phyloP scores from a whole-genome alignment of 2,329 filamentous ascomycete species.

The Neurospora sp. region DNA sequence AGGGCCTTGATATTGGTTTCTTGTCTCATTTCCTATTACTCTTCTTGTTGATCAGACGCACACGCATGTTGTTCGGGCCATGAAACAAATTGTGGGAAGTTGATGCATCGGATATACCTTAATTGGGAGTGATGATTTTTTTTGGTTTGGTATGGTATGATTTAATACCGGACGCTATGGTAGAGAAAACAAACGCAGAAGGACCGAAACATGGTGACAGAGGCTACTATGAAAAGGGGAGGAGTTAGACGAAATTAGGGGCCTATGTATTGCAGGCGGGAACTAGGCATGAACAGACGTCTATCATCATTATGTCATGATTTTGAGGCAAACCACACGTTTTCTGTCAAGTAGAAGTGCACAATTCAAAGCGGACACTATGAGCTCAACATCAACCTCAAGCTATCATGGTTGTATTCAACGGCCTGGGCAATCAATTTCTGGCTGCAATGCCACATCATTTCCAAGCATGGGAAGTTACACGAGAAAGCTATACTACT shows the following conservation, averaged over 20 bases:
- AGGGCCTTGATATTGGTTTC: neutral
- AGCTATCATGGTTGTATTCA: neutral
- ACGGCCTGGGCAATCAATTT: neutral
- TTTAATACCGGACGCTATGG: neutral
- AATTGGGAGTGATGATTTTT: neutral
- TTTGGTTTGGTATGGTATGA: neutral
- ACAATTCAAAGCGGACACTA: neutral
- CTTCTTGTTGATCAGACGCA: too few species aligned
- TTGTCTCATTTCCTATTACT: neutral
- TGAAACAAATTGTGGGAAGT: neutral
- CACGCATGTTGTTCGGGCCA: neutral
- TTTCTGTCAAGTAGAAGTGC: neutral
- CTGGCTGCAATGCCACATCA: neutral
- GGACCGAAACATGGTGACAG: neutral
- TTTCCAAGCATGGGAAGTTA: neutral
- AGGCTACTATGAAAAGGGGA: neutral
- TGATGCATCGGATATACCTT: neutral
- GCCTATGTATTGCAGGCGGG: neutral
- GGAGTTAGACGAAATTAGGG: neutral
- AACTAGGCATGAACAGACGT: neutral
- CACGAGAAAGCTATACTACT: neutral
- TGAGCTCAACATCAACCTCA: neutral
- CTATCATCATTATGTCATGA: neutral
- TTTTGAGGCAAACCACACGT: neutral
- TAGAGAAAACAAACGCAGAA: neutral